Base-by-base conservation (phyloP, 208 protist genomes). In the Phytomonas francai region DNA sequence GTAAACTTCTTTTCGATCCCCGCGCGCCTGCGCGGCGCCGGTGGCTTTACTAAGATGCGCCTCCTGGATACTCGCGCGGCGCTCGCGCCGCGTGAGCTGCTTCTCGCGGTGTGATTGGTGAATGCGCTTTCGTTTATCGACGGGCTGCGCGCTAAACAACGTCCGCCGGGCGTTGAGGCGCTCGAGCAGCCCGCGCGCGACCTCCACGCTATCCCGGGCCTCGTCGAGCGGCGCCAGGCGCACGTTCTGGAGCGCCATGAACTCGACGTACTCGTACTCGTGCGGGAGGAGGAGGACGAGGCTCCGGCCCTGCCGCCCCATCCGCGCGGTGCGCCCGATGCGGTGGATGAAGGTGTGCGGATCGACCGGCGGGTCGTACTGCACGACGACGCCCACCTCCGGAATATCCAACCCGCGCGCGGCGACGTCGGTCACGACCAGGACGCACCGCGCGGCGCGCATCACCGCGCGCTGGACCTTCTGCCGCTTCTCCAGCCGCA, bases 371-470 rank as follows among this genome's bases (percentile, higher is more conserved):
- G 97, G 89, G 77, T 99, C 98, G 76, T 97, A 99, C 89, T 99
- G 98, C 45, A 99, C 74, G 19, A 99, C 98, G 54, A 92, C 89
- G 57, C 93, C 83, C 25, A 99, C 91, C 34, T 84, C 84, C 4
- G 97, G 95, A 31, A 99, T 93, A 79, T 99, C 98, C 16, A 99
- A 74, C 16, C 98, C n/a, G n/a, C n/a, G n/a, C n/a, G n/a, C n/a
- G n/a, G n/a, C n/a, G n/a, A n/a, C n/a, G n/a, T n/a, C n/a, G 49
- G 98, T 99, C 67, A 93, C 98, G 14, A 99, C 82, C 11, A 99
- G 83, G 58, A 99, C 92, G 68, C 87, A 86, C 32, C 78, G 70
- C 16, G 63, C 67, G 14, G 77, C 58, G 65, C 79, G 82, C 31
- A 79, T 93, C 25, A 93, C 84, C 33, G 78, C 73, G 27, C 78